A percentile compares a stretch with the other conserved stretches of the same genome.
Evolutionary conservation across 306 rosid species (phyloP).

Genomic region (Pueraria montana): DNA sequence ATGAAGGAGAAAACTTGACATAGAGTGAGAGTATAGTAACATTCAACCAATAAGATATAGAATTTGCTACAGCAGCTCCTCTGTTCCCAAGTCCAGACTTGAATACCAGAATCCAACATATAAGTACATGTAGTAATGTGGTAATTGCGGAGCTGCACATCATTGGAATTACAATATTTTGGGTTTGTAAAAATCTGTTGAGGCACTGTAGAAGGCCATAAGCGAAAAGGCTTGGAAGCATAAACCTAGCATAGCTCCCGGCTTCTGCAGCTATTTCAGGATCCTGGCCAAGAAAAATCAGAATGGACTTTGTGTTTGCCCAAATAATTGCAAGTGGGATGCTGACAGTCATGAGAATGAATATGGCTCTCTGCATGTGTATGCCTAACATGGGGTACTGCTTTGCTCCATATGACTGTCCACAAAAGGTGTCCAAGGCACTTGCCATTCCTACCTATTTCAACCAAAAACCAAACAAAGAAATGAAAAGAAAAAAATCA

Average conservation of each 20-base stretch:
- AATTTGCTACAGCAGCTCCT: slow-evolving; percentile 75
- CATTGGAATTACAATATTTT: slow-evolving; percentile 77
- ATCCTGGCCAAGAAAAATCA: slow-evolving; percentile 73
- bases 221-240: slow-evolving; percentile 68
- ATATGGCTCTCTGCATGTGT: slow-evolving; percentile 78
- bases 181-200: slow-evolving; percentile 72
- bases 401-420: slow-evolving; percentile 82
- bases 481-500: not conserved
- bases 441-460: slow-evolving; percentile 77
- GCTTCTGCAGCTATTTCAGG: slow-evolving; percentile 65
- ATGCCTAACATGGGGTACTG: slow-evolving; percentile 73
- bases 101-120: slow-evolving; percentile 71
- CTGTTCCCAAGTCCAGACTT: slow-evolving; percentile 69
- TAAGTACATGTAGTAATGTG: slow-evolving; percentile 58
- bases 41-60: slow-evolving; percentile 78
- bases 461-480: not conserved
- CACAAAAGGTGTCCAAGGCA: slow-evolving; percentile 80
- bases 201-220: slow-evolving; percentile 76
- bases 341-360: slow-evolving; percentile 63
- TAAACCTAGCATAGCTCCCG: slow-evolving; percentile 61
- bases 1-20: slow-evolving; percentile 75
- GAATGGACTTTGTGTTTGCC: slow-evolving; percentile 62
- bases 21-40: slow-evolving; percentile 61
- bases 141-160: slow-evolving; percentile 61
- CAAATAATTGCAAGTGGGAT: slow-evolving; percentile 67